These are phyloP conservation scores for Clarireedia hainanense DNA, from an alignment of 2,329 filamentous ascomycete genomes.

Conservation along the genomic window DNA sequence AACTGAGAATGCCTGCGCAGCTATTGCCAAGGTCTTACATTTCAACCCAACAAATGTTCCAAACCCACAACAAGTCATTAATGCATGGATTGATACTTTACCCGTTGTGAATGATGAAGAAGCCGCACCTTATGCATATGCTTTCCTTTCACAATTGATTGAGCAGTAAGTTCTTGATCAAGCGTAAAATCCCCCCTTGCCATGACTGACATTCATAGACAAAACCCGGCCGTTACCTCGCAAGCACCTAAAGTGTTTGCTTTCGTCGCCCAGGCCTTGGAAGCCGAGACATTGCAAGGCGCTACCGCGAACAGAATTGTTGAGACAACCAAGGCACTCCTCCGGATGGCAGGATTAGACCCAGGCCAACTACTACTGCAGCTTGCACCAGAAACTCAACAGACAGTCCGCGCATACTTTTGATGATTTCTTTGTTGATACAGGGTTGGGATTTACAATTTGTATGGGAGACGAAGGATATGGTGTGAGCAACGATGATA, in stretches of 20 bases:
- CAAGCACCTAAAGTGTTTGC: slow-evolving; percentile 78
- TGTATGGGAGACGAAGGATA: slow-evolving; percentile 2
- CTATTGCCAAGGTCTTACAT: slow-evolving; percentile 93
- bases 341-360: slow-evolving; percentile 66
- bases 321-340: slow-evolving; percentile 66
- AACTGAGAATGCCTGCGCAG: slow-evolving; percentile 93
- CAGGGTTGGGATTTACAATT: neutral
- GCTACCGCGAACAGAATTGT: slow-evolving; percentile 73
- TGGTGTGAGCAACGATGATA: slow-evolving; percentile 8
- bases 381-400: slow-evolving; percentile 73
- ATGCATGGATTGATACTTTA: slow-evolving; percentile 85
- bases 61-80: slow-evolving; percentile 67
- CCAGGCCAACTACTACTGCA: slow-evolving; percentile 66
- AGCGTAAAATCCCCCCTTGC: neutral
- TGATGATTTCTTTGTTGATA: slow-evolving; percentile 36
- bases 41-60: slow-evolving; percentile 73
- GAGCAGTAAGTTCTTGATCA: slow-evolving; percentile 67
- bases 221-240: slow-evolving; percentile 71
- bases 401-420: slow-evolving; percentile 73
- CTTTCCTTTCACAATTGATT: slow-evolving; percentile 84
- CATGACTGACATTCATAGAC: slow-evolving; percentile 45
- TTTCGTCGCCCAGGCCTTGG: slow-evolving; percentile 79
- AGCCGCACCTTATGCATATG: slow-evolving; percentile 91
- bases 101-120: slow-evolving; percentile 95
- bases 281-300: slow-evolving; percentile 82